Base-by-base conservation (phyloP, 768 basidiomycete genomes). In the Clitopilus passeckerianus region DNA sequence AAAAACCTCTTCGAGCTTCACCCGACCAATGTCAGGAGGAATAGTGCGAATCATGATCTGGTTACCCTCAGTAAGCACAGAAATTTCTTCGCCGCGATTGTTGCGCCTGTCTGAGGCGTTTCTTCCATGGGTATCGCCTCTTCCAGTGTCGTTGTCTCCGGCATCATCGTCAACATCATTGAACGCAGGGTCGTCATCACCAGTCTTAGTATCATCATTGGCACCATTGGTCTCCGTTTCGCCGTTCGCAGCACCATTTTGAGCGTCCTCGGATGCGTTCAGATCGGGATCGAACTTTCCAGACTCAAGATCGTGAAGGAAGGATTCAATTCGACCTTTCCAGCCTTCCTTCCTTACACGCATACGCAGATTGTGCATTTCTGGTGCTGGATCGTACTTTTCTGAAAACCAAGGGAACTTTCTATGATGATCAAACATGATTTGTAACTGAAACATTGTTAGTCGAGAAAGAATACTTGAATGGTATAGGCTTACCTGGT, bases 331-430 rank as follows among this genome's bases (percentile, higher is more conserved):
- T 61, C 87, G 82, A 52, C 87, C 86, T 71, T 81, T 86, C 89
- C 94, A 91, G 24, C 93, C 95, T 63, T 90, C 86, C 74, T 86
- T 89, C 70, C 90, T 84, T 62, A 94, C 85, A 65, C 93, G 82
- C 62, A 79, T 79, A 66, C 95, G 89, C 70, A 95, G 76, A 57
- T 80, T 79, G 58, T 83, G 80, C 68, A 82, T 84, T 66, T 92
- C 89, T 56, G 84, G 78, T 43, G 85, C 74, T 59, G 89, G 89
- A 61, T 94, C 92, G 77, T 98, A 98, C 72, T 93, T 92, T 80
- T 98, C 95, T 58, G 86, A 85, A 78, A 97, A 98, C 95, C 95
- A 98, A 14, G 93, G 89, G n/a, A 92, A 93, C 69, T 90, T 89
- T 75, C 87, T 85, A 78, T 98, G 95, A 74, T 93, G 90, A 34